Percentiles rank a stretch among this genome's conserved stretches.
phyloP scores from a whole-genome alignment of 1,284 basidiomycete species.

The Malassezia japonica region DNA sequence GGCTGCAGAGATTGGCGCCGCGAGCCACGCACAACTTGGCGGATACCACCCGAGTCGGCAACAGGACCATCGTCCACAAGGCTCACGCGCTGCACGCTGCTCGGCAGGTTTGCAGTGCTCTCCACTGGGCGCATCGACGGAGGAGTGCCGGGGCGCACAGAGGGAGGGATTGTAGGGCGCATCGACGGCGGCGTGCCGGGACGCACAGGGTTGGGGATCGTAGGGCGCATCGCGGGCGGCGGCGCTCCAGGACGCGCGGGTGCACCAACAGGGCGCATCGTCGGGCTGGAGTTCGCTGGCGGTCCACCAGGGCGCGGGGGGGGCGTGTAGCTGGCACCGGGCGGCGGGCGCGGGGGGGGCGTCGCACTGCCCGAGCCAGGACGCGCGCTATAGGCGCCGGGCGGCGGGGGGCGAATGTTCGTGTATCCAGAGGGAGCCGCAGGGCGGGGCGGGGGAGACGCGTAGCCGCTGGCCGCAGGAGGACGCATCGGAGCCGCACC shows the following conservation, averaged over 20 bases:
- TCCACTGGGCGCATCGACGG: neutral
- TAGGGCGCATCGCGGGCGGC: constrained; percentile 35
- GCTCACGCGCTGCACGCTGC: constrained; percentile 26
- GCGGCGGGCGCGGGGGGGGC: no score
- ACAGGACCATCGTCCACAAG: constrained; percentile 46
- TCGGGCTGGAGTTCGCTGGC: no score
- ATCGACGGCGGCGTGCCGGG: constrained; percentile 31
- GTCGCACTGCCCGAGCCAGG: no score
- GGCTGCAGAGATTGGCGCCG: constrained; percentile 24
- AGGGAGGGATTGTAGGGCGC: constrained; percentile 24
- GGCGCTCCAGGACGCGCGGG: no score
- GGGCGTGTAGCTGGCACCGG: no score
- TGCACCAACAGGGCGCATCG: no score
- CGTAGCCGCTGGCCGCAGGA: neutral
- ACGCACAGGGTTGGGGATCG: constrained; percentile 31
- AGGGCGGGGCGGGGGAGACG: constrained; percentile 1
- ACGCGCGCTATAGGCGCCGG: no score
- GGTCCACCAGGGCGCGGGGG: no score
- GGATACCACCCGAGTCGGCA: constrained; percentile 26
- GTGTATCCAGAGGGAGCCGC: neutral
- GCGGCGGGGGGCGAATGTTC: constrained; percentile 12
- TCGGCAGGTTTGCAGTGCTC: constrained; percentile 6
- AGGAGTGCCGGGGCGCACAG: constrained; percentile 1
- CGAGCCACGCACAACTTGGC: constrained; percentile 40
- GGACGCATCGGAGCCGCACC: constrained; percentile 4